These are phyloP conservation scores for Populus trichocarpa DNA, from an alignment of 441 rosid species.

Conservation along the genomic window DNA sequence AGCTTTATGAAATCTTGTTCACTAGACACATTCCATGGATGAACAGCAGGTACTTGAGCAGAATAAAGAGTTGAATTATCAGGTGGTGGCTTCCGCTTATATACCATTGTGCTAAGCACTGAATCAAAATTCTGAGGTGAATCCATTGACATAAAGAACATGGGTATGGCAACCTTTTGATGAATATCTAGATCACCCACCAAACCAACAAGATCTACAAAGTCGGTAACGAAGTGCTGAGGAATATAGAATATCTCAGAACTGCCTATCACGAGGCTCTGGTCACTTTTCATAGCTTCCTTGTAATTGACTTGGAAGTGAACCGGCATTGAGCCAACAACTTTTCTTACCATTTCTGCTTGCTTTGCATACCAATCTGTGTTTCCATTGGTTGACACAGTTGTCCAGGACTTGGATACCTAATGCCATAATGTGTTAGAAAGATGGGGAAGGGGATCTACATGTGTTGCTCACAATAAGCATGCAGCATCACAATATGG, in stretches of 20 bases:
- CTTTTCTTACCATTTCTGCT: slow-evolving; percentile 60
- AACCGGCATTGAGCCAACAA: slow-evolving; percentile 73
- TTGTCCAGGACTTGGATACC: slow-evolving; percentile 79
- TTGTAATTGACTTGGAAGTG: slow-evolving; percentile 90
- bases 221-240: slow-evolving; percentile 51
- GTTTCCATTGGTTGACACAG: slow-evolving; percentile 42
- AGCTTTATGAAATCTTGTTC: slow-evolving; percentile 90
- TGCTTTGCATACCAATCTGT: slow-evolving; percentile 69
- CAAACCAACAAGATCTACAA: slow-evolving; percentile 67
- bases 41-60: slow-evolving; percentile 70
- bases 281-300: slow-evolving; percentile 50
- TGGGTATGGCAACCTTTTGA: slow-evolving; percentile 76
- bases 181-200: slow-evolving; percentile 72
- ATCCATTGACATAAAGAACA: slow-evolving; percentile 91
- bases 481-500: not conserved
- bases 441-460: not conserved
- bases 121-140: slow-evolving; percentile 66
- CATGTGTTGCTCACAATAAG: not conserved
- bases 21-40: slow-evolving; percentile 76
- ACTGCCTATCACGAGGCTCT: slow-evolving; percentile 57
- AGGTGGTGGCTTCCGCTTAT: slow-evolving; percentile 50
- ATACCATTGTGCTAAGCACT: slow-evolving; percentile 63
- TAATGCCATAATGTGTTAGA: slow-evolving; percentile 21
- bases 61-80: slow-evolving; percentile 59
- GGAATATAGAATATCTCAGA: slow-evolving; percentile 90